Evolutionary conservation across 2,329 filamentous ascomycete genomes (phyloP).

Genomic region (Mariannaea sp.): DNA sequence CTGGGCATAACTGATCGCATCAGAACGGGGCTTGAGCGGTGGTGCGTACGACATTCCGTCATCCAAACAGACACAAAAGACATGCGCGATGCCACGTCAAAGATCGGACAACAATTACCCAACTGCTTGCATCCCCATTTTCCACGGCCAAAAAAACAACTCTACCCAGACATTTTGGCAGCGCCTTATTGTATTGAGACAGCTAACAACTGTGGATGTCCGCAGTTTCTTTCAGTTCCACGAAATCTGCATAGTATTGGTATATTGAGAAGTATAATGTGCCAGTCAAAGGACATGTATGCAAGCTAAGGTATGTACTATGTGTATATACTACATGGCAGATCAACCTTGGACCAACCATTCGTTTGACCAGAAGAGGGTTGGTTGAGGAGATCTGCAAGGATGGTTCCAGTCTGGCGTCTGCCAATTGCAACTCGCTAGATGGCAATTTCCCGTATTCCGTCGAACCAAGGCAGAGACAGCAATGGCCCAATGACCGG

Average conservation of each 20-base stretch:
- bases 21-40: too few species aligned
- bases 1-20: too few species aligned
- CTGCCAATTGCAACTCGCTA: neutral
- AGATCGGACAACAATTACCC: slow-evolving; percentile 7
- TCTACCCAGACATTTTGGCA: neutral
- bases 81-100: slow-evolving; percentile 15
- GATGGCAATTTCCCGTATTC: slow-evolving; percentile 14
- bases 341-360: neutral
- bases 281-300: too few species aligned
- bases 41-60: too few species aligned
- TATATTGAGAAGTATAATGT: too few species aligned
- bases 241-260: too few species aligned
- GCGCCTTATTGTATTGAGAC: neutral
- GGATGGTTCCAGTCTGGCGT: slow-evolving; percentile 6
- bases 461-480: neutral
- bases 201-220: neutral
- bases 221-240: neutral
- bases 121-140: slow-evolving; percentile 8
- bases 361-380: slow-evolving; percentile 1
- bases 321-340: neutral
- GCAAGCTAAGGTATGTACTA: neutral
- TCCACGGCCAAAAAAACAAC: neutral
- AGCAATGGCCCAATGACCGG: neutral
- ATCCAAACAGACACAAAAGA: too few species aligned
- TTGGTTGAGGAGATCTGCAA: slow-evolving; percentile 5